Base-by-base conservation (phyloP, 768 basidiomycete genomes). In the Panaeolus cyanescens region DNA sequence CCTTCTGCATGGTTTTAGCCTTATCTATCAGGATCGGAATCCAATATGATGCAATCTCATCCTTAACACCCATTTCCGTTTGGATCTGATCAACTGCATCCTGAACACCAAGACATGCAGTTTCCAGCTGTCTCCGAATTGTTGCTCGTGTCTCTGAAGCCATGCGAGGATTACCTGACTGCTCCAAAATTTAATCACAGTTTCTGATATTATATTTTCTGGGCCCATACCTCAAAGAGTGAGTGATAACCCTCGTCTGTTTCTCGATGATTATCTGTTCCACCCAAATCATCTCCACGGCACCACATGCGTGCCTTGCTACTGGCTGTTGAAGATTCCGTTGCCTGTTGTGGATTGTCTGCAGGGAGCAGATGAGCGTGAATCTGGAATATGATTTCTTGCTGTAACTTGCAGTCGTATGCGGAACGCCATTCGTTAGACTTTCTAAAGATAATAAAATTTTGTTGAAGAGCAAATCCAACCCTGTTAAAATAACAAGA, bases 271-370 rank as follows among this genome's bases (percentile, higher is more conserved):
- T 62, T 62, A 19, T 69, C 59, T 0, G 64, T 67, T 2, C 76
- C 74, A 2, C 79, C 76, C 6, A 65, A 6, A 6, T 34, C 33
- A 34, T 13, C 33, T 34, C 33, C 33, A 34, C 74, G 68, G 59
- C 79, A 81, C 12, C 64, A 66, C 9, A 62, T 62, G 32, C 80
- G 81, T 2, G 72, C 75, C 5, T 72, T 67, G 0, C 71, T 58
- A 1, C 79, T 78, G 19, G 72, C 74, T 19, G 80, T 79, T 1
- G 70, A 72, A 5, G 70, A 68, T 17, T 66, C 68, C 30, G 75
- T 71, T 0, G 69, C 65, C 50, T 77, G 74, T 62, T 73, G 73
- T 0, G 72, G 77, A 58, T 78, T 79, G 50, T 77, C 74, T 0
- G 72, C 74, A 0, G 68, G 71, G 1, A 67, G 12, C 3, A 64